Conservation (phyloP, 2,329 filamentous ascomycete species). For the Pezicula rhizophila region DNA sequence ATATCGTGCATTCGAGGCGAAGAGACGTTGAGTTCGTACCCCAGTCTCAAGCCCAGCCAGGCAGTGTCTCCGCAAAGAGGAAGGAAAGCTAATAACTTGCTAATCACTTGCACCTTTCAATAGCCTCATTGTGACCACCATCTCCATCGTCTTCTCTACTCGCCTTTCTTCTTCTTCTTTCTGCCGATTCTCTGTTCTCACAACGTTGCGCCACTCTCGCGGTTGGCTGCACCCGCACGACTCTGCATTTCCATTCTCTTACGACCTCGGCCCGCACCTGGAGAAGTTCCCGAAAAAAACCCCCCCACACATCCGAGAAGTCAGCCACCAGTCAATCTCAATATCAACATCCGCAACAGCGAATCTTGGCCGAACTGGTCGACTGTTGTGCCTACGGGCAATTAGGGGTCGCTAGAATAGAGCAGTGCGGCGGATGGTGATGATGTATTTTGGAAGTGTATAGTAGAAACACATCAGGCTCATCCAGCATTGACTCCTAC, state of each 20-base stretch:
- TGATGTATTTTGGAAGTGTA: no score
- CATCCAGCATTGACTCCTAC: no score
- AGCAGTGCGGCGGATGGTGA: no score
- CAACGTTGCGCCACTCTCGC: neutral
- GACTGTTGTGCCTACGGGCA: no score
- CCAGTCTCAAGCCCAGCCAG: neutral
- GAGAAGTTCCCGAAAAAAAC: neutral
- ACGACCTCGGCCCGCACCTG: no score
- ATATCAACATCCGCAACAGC: no score
- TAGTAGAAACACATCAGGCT: no score
- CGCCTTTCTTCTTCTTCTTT: neutral
- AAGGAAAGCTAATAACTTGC: neutral
- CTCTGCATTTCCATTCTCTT: no score
- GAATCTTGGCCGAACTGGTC: no score
- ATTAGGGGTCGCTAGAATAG: no score
- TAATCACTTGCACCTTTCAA: neutral
- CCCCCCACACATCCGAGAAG: neutral
- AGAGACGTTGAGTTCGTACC: neutral
- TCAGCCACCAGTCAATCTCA: neutral
- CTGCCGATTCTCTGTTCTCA: neutral
- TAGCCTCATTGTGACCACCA: neutral
- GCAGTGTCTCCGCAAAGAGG: conserved; percentile 1
- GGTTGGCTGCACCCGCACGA: neutral
- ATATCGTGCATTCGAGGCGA: neutral
- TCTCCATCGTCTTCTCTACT: neutral